Percentiles rank a stretch among this genome's conserved stretches.
Evolutionary conservation across 2,329 filamentous ascomycete genomes (phyloP).

Genomic region (Penicillium verrucosum): DNA sequence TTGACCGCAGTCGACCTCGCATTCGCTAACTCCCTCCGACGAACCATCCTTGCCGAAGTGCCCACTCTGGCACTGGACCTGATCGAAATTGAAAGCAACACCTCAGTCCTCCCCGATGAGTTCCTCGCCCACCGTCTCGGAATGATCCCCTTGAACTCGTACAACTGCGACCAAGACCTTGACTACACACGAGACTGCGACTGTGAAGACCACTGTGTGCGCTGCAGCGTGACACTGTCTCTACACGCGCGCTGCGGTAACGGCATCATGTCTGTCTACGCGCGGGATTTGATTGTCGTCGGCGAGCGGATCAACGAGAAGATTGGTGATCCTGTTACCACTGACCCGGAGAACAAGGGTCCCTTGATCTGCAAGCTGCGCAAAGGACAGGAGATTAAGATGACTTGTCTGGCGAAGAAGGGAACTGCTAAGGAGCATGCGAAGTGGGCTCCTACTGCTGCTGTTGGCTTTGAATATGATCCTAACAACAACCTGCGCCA

Average conservation of each 20-base stretch:
- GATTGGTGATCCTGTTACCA: constrained; percentile 78
- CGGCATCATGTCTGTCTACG: constrained; percentile 91
- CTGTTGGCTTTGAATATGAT: constrained; percentile 96
- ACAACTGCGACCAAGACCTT: constrained; percentile 74
- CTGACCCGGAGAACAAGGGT: constrained; percentile 75
- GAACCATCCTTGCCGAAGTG: constrained; percentile 88
- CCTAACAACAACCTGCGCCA: constrained; percentile 94
- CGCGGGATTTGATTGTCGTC: constrained; percentile 76
- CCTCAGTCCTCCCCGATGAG: constrained; percentile 92
- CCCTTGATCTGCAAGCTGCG: constrained; percentile 86
- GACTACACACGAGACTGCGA: constrained; percentile 92
- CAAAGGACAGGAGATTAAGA: constrained; percentile 81
- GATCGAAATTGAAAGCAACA: constrained; percentile 89
- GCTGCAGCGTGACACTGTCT: constrained; percentile 80
- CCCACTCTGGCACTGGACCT: constrained; percentile 93
- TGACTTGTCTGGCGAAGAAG: constrained; percentile 94
- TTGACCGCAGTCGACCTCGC: constrained; percentile 84
- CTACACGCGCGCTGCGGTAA: constrained; percentile 82
- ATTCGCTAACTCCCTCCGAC: constrained; percentile 88
- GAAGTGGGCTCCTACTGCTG: constrained; percentile 92
- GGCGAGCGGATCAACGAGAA: constrained; percentile 67
- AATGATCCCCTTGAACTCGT: constrained; percentile 80
- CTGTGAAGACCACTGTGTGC: constrained; percentile 91
- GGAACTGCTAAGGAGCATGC: constrained; percentile 98
- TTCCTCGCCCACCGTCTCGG: constrained; percentile 92